A percentile compares a stretch with the other conserved stretches of the same genome.
These are phyloP conservation scores for Pythium aphanidermatum DNA, from an alignment of 352 stramenopile genomes.

Conservation along the genomic window DNA sequence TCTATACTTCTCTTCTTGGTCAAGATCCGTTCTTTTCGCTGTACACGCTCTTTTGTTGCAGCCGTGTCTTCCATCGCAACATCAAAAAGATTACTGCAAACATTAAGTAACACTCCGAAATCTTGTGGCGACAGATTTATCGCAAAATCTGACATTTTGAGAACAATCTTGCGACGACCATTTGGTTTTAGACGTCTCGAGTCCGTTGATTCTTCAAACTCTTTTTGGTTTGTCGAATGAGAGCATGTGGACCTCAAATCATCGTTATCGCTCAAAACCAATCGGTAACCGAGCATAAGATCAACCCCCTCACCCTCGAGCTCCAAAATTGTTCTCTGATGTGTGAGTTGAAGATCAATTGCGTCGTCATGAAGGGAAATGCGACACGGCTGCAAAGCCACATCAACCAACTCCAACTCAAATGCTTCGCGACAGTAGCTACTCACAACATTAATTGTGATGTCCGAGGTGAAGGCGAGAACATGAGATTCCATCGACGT, in stretches of 20 bases:
- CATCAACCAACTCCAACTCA: constrained; percentile 69
- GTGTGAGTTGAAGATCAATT: constrained; percentile 70
- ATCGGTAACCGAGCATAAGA: constrained; percentile 63
- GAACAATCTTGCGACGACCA: constrained; percentile 53
- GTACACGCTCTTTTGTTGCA: constrained; percentile 50
- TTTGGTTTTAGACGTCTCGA: constrained; percentile 45
- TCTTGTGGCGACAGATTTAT: constrained; percentile 80
- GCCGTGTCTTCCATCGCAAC: constrained; percentile 63
- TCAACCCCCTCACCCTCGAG: constrained; percentile 85
- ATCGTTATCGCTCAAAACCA: constrained; percentile 52
- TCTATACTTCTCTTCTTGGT: constrained; percentile 40
- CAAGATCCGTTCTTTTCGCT: constrained; percentile 39
- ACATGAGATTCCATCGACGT: constrained; percentile 64
- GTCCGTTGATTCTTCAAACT: constrained; percentile 15
- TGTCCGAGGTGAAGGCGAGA: constrained; percentile 76
- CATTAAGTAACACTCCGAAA: constrained; percentile 74
- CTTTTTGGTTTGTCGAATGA: no score
- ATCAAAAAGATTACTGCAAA: constrained; percentile 54
- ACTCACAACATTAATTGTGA: constrained; percentile 53
- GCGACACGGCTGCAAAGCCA: constrained; percentile 71
- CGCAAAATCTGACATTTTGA: constrained; percentile 83
- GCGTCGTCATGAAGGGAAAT: constrained; percentile 54
- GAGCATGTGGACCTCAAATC: no score
- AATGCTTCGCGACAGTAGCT: constrained; percentile 59
- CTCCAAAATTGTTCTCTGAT: constrained; percentile 73